Base-by-base conservation (phyloP, 768 basidiomycete species). In the Naganishia friedmannii region DNA sequence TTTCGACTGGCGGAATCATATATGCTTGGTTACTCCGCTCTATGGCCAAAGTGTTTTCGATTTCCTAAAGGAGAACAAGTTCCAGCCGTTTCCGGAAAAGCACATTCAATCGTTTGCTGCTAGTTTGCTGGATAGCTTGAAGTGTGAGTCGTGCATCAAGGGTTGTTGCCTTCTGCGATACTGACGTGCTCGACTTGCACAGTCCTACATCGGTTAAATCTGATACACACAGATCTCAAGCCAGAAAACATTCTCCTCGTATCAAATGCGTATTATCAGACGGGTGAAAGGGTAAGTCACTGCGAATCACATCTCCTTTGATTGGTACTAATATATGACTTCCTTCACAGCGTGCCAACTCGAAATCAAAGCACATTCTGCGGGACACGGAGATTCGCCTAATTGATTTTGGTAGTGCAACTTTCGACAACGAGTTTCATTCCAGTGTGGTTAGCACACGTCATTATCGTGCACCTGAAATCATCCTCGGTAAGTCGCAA, bases 331-430 rank as follows among this genome's bases (percentile, higher is more conserved):
- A 42, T 42, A 42, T 32, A 7, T 15, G 31, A 7, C 21, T 2
- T 34, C 15, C 3, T 63, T 23, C 32, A 89, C 87, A 89, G 42
- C 87, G 86, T 73, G 85, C 86, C 39, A 86, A 86, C 65, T 83
- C 88, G 29, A 87, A 88, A 77, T 82, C 85, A 19, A 92, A 92
- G 80, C 86, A 88, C 70, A 87, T 96, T 71, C 84, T 99, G 69
- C 85, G 87, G 67, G 90, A 89, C 53, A 95, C 93, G 3, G 91
- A 93, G 58, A 97, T 99, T 73, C 91, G 90, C 48, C 85, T 99
- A 53, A 99, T 98, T 79, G 96, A 99, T 82, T 99, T 99, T 81
- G 96, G 96, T 67, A 95, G 92, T 48, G 96, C 96, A 1, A 99
- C 96, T 1, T 98, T 98, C 75, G 91, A 97, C 77, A 87, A 91